Evolutionary conservation across 2,329 filamentous ascomycete species (phyloP), one percentile per base, ranked within the genome.

Genomic region (Botrytis byssoidea): DNA sequence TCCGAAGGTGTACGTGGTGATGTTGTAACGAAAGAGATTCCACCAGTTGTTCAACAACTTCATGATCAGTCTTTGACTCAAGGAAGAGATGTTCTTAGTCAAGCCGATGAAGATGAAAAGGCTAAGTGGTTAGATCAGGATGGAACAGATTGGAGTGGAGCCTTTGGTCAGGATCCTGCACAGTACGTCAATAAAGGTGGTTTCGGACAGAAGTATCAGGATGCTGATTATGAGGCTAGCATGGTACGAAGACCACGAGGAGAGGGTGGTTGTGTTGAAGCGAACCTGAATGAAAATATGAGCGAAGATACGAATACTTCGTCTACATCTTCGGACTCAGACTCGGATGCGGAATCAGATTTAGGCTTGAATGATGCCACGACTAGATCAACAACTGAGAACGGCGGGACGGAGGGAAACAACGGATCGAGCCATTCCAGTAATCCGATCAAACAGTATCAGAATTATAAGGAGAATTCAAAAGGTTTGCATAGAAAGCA

Each of bases 101-200:
- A 91, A 70, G 91, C 91, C 0, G 85, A 89, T 14, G 88, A 91
- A 51, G 90, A 92, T 70, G 92, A 95, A 75, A 93, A 92, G 83
- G 83, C 88, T 76, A 91, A 88, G 77, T 97, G 94, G 93, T 85
- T 97, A 14, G 86, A 90, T 66, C 93, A 91, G 81, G 89, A 93
- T 74, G 95, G 94, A 3, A 91, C 90, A 3, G 93, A 97, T 82
- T 97, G 94, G 94, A 92, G 88, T 55, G 93, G 92, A 6, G 93
- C 94, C 0, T 97, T 97, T 81, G 93, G 93, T 0, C 83, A 93
- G 74, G 92, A 97, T 76, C 93, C 93, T 0, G 86, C 77, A 72
- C 69, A 80, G 72, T 79, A 80, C 74, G 78, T 75, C n/a, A 73
- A 77, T 69, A 63, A 40, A 8, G 44, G 48, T 59, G 73, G 71